These are phyloP conservation scores for Leptodontidium sp. DNA, from an alignment of 2,329 filamentous ascomycete species.

Conservation along the genomic window DNA sequence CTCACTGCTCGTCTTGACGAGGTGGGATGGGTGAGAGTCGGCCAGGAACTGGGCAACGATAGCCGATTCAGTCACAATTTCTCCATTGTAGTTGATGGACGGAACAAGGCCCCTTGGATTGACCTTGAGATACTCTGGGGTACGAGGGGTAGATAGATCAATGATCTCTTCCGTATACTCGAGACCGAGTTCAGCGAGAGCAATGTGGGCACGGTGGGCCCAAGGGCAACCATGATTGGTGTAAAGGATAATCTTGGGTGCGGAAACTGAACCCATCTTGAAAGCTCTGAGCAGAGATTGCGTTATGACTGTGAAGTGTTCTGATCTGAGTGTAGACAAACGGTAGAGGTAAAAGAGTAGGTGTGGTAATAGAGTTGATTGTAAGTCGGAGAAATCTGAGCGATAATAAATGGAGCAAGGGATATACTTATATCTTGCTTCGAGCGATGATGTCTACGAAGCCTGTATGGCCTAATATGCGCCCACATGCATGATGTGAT, in stretches of 20 bases:
- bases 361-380: background rate
- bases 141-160: conserved; percentile 73
- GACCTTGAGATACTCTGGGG: conserved; percentile 76
- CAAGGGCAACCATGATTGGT: conserved; percentile 76
- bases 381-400: background rate
- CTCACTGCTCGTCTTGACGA: conserved; percentile 64
- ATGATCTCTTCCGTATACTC: conserved; percentile 76
- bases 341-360: background rate
- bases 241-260: conserved; percentile 66
- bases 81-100: conserved; percentile 68
- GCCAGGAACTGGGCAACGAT: conserved; percentile 77
- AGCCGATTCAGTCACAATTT: conserved; percentile 77
- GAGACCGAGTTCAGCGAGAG: conserved; percentile 70
- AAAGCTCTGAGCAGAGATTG: background rate
- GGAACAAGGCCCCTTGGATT: conserved; percentile 85
- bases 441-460: background rate
- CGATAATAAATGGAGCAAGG: background rate
- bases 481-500: conserved; percentile 16
- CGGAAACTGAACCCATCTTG: conserved; percentile 35
- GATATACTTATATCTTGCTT: background rate
- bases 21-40: conserved; percentile 73
- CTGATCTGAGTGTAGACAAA: background rate
- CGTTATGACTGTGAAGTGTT: conserved; percentile 4
- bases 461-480: background rate
- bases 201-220: conserved; percentile 80